Conservation (phyloP, 2,329 filamentous ascomycete genomes). For the Alternaria ventricosa region DNA sequence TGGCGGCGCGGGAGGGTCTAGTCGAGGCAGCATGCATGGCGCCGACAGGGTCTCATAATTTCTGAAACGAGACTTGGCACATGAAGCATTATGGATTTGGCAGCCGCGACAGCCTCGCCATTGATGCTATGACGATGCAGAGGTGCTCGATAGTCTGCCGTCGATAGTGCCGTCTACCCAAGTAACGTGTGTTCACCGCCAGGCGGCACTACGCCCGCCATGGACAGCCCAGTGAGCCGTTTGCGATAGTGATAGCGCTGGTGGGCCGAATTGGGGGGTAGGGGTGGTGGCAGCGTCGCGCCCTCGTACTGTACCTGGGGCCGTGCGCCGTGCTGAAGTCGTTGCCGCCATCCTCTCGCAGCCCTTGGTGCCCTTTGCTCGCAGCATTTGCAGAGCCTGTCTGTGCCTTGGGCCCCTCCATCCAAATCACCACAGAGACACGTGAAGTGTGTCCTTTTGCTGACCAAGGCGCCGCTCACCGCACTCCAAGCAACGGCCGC, state of each 20-base stretch:
- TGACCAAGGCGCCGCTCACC: conserved; percentile 9
- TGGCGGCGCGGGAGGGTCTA: background rate
- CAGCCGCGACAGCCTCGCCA: background rate
- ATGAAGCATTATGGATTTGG: background rate
- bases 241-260: conserved; percentile 2
- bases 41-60: conserved; percentile 3
- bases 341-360: conserved; percentile 25
- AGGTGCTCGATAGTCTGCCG: background rate
- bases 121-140: background rate
- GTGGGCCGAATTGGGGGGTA: conserved; percentile 11
- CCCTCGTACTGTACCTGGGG: conserved; percentile 20
- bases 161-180: background rate
- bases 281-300: conserved; percentile 22
- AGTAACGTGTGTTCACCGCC: background rate
- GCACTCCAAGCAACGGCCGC: conserved; percentile 24
- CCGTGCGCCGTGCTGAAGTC: conserved; percentile 21
- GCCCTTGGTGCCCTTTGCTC: conserved; percentile 16
- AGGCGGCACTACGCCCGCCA: conserved; percentile 3
- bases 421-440: background rate
- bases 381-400: conserved; percentile 14
- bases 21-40: conserved; percentile 8
- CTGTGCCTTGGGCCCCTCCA: conserved; percentile 17
- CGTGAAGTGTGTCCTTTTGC: conserved; percentile 10
- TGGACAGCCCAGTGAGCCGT: conserved; percentile 16
- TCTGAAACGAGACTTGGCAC: conserved; percentile 15